Conservation (phyloP, 352 stramenopile species). For the Saprolegnia diclina region DNA sequence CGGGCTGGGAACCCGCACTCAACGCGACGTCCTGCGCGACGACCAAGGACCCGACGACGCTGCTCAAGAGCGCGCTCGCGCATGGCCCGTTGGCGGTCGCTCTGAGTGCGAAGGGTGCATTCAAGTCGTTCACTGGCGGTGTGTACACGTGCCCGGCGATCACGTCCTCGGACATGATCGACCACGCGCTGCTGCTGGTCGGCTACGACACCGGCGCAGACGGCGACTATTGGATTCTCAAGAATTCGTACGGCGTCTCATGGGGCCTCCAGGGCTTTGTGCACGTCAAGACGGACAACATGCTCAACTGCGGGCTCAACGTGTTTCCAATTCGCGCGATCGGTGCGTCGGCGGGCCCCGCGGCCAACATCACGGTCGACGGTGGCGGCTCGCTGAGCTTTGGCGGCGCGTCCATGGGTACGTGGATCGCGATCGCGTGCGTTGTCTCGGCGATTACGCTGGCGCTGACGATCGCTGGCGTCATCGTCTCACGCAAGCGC, state of each 20-base stretch:
- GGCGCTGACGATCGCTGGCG: conserved; percentile 44
- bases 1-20: conserved; percentile 61
- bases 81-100: conserved; percentile 65
- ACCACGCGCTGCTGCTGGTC: conserved; percentile 69
- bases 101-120: conserved; percentile 64
- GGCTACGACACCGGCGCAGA: conserved; percentile 51
- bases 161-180: conserved; percentile 60
- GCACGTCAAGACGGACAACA: conserved; percentile 55
- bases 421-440: conserved; percentile 57
- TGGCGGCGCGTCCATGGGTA: conserved; percentile 41
- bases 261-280: conserved; percentile 67
- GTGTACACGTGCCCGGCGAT: conserved; percentile 64
- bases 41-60: conserved; percentile 43
- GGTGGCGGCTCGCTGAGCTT: conserved; percentile 59
- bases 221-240: conserved; percentile 77
- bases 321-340: conserved; percentile 69
- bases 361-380: conserved; percentile 42
- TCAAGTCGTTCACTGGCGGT: conserved; percentile 60
- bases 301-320: conserved; percentile 72
- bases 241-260: conserved; percentile 70
- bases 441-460: conserved; percentile 47
- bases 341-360: conserved; percentile 42
- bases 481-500: conserved; percentile 41
- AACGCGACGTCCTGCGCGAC: conserved; percentile 43
- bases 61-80: conserved; percentile 52